Evolutionary conservation across 768 basidiomycete genomes (phyloP).

Genomic region (Mrakia blollopis): DNA sequence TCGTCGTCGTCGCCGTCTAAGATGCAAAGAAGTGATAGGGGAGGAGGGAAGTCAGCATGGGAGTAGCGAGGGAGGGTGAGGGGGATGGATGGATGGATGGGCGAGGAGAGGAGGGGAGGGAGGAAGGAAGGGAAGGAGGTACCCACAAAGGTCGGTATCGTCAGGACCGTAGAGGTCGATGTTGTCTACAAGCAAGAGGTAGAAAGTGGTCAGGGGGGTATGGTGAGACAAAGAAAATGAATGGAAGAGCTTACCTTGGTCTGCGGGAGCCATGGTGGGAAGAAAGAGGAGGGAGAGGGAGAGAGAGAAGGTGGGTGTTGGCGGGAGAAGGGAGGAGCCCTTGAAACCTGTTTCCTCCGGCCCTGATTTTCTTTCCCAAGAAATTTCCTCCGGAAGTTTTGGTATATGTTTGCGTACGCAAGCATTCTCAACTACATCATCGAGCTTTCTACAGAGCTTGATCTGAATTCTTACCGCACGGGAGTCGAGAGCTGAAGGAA

Average conservation of each 20-base stretch:
- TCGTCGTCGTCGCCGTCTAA: conserved; percentile 29
- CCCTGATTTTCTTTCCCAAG: neutral
- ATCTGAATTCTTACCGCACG: no score
- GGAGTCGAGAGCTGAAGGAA: no score
- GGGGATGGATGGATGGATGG: neutral
- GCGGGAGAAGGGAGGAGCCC: neutral
- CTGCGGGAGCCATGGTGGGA: neutral
- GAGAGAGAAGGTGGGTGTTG: neutral
- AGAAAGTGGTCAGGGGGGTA: neutral
- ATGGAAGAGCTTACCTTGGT: neutral
- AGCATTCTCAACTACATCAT: no score
- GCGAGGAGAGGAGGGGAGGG: neutral
- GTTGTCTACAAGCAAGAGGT: conserved; percentile 6
- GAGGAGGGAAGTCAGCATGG: neutral
- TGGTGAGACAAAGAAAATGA: no score
- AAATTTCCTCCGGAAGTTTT: neutral
- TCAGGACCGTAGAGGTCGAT: conserved; percentile 32
- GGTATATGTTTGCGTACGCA: no score
- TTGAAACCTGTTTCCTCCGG: neutral
- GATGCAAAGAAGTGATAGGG: neutral
- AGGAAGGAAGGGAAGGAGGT: neutral
- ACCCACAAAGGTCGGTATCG: conserved; percentile 31
- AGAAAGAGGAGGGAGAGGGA: neutral
- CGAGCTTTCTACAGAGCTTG: no score
- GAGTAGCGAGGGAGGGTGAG: neutral